Percentiles rank a stretch among this genome's conserved stretches.
Conservation (phyloP, 345 rosid species). For the Gynandropsis gynandra region DNA sequence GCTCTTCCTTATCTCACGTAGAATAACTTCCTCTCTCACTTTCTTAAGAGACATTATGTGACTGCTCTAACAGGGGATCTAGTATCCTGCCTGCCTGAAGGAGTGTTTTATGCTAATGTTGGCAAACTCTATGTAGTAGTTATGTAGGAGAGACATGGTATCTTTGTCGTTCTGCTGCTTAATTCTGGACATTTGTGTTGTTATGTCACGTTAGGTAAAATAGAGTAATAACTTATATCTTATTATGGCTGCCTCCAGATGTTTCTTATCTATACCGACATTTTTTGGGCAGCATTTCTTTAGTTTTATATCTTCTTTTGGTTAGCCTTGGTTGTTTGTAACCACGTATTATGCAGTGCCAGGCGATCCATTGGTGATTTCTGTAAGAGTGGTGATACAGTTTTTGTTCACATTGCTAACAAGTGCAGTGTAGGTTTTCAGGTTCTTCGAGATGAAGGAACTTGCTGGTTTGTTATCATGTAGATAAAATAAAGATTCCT, state of each 20-base stretch:
- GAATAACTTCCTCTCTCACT: constrained; percentile 29
- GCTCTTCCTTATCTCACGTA: constrained; percentile 26
- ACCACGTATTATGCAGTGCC: constrained; percentile 6
- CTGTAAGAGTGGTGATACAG: constrained; percentile 23
- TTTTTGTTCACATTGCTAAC: constrained; percentile 15
- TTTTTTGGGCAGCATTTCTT: constrained; percentile 18
- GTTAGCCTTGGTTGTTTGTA: constrained; percentile 7
- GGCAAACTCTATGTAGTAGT: constrained; percentile 32
- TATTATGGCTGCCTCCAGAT: constrained; percentile 22
- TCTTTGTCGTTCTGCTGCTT: constrained; percentile 21
- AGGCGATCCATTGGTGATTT: constrained; percentile 16
- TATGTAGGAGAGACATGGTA: constrained; percentile 25
- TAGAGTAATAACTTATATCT: constrained; percentile 11
- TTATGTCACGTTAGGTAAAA: constrained; percentile 21
- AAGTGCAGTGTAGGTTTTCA: constrained; percentile 13
- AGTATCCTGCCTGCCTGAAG: constrained; percentile 46
- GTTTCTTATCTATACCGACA: constrained; percentile 13
- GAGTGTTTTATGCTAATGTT: constrained; percentile 39
- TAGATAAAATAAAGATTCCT: constrained; percentile 3
- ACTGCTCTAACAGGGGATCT: constrained; percentile 39
- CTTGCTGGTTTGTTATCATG: constrained; percentile 19
- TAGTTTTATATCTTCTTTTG: constrained; percentile 20
- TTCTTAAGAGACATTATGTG: constrained; percentile 37
- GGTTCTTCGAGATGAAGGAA: constrained; percentile 12
- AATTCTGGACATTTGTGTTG: constrained; percentile 19